A percentile compares a stretch with the other conserved stretches of the same genome.
Evolutionary conservation across 768 basidiomycete genomes (phyloP).

Genomic region (Kwoniella pini): DNA sequence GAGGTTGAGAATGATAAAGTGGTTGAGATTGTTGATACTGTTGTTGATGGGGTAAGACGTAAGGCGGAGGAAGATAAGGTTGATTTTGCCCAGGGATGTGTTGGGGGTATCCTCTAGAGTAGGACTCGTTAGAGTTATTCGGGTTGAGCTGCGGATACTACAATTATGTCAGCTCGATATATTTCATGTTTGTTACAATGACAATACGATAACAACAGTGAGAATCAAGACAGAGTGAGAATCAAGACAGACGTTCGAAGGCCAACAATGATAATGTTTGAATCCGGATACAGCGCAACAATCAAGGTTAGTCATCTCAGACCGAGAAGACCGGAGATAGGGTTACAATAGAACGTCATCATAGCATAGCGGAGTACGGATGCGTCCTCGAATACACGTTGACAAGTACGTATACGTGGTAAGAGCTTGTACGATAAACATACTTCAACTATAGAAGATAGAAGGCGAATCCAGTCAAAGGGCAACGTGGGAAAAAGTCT

Average conservation of each 20-base stretch:
- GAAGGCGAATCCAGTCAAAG: no score
- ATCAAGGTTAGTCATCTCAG: background rate
- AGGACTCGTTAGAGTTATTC: background rate
- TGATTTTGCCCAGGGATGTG: background rate
- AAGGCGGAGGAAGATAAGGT: constrained; percentile 18
- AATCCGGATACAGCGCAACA: background rate
- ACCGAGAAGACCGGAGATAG: constrained; percentile 15
- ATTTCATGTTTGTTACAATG: no score
- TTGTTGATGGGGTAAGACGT: constrained; percentile 5
- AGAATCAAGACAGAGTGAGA: no score
- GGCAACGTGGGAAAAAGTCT: no score
- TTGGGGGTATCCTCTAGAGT: background rate
- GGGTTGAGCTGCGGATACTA: background rate
- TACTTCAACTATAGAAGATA: no score
- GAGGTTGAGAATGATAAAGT: background rate
- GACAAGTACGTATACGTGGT: background rate
- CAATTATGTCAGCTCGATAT: no score
- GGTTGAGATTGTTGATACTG: constrained; percentile 9
- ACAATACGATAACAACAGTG: no score
- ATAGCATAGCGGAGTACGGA: no score
- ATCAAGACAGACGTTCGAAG: no score
- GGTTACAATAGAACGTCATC: background rate
- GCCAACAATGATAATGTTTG: background rate
- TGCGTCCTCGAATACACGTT: no score
- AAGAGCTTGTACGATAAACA: no score